phyloP scores from a whole-genome alignment of 495 filamentous ascomycete genomes.

The Thermochaetoides thermophila region DNA sequence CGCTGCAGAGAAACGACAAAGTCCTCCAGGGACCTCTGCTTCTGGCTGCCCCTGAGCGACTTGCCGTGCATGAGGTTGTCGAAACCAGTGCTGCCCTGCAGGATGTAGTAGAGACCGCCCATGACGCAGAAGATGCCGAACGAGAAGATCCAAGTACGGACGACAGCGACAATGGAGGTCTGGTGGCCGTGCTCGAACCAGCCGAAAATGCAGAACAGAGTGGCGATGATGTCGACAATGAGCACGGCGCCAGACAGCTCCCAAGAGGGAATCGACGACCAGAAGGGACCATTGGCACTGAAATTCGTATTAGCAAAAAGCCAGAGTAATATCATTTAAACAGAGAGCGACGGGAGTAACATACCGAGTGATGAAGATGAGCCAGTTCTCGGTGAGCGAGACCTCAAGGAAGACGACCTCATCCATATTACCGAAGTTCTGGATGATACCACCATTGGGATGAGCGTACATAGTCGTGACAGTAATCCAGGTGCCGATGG shows the following conservation, averaged over 20 bases:
- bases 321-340: no score
- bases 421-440: conserved; percentile 72
- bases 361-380: conserved; percentile 76
- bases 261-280: conserved; percentile 72
- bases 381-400: conserved; percentile 85
- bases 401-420: conserved; percentile 81
- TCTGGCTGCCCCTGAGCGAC: conserved; percentile 55
- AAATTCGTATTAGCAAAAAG: conserved; percentile 4
- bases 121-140: conserved; percentile 57
- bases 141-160: conserved; percentile 82
- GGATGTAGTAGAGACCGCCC: conserved; percentile 53
- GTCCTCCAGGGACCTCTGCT: conserved; percentile 68
- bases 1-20: conserved; percentile 76
- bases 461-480: conserved; percentile 61
- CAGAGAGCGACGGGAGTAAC: no score
- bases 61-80: conserved; percentile 90
- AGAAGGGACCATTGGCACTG: conserved; percentile 73
- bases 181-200: conserved; percentile 48
- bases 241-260: conserved; percentile 64
- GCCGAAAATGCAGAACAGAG: conserved; percentile 70
- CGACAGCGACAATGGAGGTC: conserved; percentile 61
- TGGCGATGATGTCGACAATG: conserved; percentile 66
- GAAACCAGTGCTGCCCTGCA: conserved; percentile 61
- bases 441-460: conserved; percentile 61
- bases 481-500: conserved; percentile 71